Percentiles rank a stretch among this genome's conserved stretches.
Conservation (phyloP, 352 stramenopile species). For the Globisporangium apiculatum region DNA sequence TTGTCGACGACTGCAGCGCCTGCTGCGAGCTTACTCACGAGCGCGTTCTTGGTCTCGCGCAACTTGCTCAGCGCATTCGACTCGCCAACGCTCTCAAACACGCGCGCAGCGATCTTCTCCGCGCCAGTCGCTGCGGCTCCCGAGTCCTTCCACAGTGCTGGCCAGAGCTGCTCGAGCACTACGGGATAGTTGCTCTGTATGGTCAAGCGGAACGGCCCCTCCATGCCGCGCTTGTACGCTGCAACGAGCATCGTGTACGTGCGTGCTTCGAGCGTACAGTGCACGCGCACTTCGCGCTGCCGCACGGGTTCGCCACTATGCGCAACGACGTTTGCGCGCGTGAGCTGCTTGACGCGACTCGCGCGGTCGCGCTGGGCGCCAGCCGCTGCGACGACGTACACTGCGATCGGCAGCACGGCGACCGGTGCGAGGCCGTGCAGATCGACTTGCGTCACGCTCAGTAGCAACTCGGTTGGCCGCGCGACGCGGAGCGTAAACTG, state of each 20-base stretch:
- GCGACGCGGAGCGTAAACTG: slow-evolving; percentile 78
- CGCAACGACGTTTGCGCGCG: slow-evolving; percentile 63
- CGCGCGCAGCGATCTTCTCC: slow-evolving; percentile 51
- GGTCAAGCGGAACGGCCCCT: slow-evolving; percentile 83
- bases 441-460: slow-evolving; percentile 85
- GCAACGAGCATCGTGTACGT: slow-evolving; percentile 87
- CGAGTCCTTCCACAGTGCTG: slow-evolving; percentile 62
- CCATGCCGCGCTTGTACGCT: slow-evolving; percentile 85
- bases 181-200: slow-evolving; percentile 86
- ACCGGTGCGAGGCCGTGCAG: slow-evolving; percentile 47
- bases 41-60: slow-evolving; percentile 64
- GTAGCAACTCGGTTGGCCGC: slow-evolving; percentile 74
- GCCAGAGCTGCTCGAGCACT: slow-evolving; percentile 70
- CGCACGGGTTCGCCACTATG: slow-evolving; percentile 71
- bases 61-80: slow-evolving; percentile 48
- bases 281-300: slow-evolving; percentile 66
- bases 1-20: slow-evolving; percentile 60
- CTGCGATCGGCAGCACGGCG: slow-evolving; percentile 53
- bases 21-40: slow-evolving; percentile 56
- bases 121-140: slow-evolving; percentile 26
- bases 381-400: slow-evolving; percentile 57
- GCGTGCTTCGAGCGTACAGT: slow-evolving; percentile 64
- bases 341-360: slow-evolving; percentile 49
- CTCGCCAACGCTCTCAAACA: slow-evolving; percentile 59
- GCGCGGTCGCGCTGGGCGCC: slow-evolving; percentile 44